Evolutionary conservation across 805 yeast species (phyloP).

Genomic region (Zygoascus ofunaensis): DNA sequence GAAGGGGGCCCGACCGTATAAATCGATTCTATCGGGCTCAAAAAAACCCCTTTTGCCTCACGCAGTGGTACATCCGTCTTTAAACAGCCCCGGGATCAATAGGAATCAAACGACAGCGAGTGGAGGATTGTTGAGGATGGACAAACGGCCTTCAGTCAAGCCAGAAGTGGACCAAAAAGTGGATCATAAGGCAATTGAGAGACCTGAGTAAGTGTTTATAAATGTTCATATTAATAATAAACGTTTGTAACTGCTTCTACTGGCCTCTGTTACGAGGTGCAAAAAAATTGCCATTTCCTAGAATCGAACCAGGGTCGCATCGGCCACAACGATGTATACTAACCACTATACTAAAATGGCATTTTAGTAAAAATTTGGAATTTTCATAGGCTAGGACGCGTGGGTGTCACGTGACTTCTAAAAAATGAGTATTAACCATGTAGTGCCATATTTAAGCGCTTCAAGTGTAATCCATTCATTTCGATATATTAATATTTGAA

Average conservation of each 20-base stretch:
- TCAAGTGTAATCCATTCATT: no score
- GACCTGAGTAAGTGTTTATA: not conserved
- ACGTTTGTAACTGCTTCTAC: not conserved
- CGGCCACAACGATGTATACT: slow-evolving; percentile 19
- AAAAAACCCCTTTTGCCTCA: not conserved
- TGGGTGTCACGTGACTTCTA: not conserved
- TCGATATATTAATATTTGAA: no score
- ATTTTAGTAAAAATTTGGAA: not conserved
- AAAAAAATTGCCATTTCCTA: slow-evolving; percentile 15
- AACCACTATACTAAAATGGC: slow-evolving; percentile 17
- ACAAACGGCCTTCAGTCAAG: not conserved
- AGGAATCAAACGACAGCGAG: not conserved
- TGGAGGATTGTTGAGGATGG: slow-evolving; percentile 2
- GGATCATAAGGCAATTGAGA: not conserved
- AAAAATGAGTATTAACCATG: no score
- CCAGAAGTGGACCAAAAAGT: not conserved
- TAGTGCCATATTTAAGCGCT: no score
- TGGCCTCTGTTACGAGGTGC: not conserved
- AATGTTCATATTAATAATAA: not conserved
- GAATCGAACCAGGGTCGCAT: slow-evolving; percentile 19
- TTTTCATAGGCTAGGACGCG: no score
- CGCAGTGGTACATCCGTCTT: not conserved
- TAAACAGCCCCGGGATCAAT: not conserved
- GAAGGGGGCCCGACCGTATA: no score
- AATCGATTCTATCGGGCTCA: not conserved